These are phyloP conservation scores for Mallotus repandus DNA, from an alignment of 441 rosid species.

Conservation along the genomic window DNA sequence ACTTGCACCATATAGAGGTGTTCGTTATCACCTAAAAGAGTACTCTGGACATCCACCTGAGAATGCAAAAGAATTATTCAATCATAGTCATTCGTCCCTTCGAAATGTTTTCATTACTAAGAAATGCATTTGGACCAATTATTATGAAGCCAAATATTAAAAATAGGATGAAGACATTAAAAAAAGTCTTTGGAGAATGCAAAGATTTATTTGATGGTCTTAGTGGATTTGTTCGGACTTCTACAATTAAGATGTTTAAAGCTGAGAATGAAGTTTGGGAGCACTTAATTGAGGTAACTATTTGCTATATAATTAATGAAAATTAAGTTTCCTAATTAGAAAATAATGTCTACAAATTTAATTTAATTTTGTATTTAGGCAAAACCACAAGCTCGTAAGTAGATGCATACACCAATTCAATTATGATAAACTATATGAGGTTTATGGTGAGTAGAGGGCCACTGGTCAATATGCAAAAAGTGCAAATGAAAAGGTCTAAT, in stretches of 20 bases:
- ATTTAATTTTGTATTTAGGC: neutral
- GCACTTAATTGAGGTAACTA: neutral
- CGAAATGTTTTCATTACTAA: no score
- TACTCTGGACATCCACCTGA: no score
- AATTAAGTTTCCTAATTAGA: no score
- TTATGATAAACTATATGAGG: neutral
- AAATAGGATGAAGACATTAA: neutral
- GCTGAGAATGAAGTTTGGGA: neutral
- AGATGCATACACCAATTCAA: neutral
- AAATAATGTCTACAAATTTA: no score
- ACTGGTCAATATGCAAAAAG: neutral
- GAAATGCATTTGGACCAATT: no score
- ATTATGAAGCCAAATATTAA: neutral
- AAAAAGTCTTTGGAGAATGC: neutral
- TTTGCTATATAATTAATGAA: neutral
- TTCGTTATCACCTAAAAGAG: no score
- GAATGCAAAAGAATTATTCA: no score
- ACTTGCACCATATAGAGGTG: no score
- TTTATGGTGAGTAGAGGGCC: neutral
- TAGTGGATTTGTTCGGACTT: neutral
- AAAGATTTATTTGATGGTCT: neutral
- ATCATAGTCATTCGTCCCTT: no score
- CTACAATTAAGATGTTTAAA: neutral
- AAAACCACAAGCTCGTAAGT: neutral
- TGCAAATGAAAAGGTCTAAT: neutral